These are phyloP conservation scores for Liriodendron chinense DNA, from an alignment of 164 flowering plant genomes.

Conservation along the genomic window DNA sequence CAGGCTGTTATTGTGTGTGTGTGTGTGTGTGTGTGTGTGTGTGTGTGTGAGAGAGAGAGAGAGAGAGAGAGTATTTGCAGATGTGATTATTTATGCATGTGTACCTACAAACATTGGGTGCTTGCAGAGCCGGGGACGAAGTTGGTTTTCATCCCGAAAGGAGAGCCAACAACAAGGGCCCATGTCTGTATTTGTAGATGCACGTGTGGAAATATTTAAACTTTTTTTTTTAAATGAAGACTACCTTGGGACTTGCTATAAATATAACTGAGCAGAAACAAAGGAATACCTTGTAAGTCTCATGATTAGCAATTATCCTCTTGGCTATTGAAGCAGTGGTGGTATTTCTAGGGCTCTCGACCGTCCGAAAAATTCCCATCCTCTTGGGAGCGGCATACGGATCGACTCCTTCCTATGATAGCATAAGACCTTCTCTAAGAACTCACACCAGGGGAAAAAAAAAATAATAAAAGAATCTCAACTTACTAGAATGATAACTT, in stretches of 20 bases:
- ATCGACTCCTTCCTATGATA: constrained; percentile 48
- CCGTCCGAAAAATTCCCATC: constrained; percentile 61
- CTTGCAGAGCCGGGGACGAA: too few relatives aligned
- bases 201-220: neutral
- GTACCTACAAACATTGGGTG: too few relatives aligned
- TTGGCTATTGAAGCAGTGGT: constrained; percentile 60
- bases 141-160: neutral
- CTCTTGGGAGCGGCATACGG: constrained; percentile 69
- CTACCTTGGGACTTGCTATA: neutral
- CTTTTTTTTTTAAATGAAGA: too few relatives aligned
- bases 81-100: too few relatives aligned
- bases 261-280: neutral
- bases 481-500: constrained; percentile 22
- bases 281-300: constrained; percentile 49
- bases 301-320: constrained; percentile 69
- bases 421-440: neutral
- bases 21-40: too few relatives aligned
- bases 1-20: too few relatives aligned
- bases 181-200: neutral
- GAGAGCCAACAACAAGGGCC: neutral
- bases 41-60: too few relatives aligned
- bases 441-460: neutral
- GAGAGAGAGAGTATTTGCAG: too few relatives aligned
- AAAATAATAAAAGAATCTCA: neutral
- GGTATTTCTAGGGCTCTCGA: constrained; percentile 68